Base-by-base conservation (phyloP, 2,329 filamentous ascomycete species). In the Dactylonectria macrodidyma region DNA sequence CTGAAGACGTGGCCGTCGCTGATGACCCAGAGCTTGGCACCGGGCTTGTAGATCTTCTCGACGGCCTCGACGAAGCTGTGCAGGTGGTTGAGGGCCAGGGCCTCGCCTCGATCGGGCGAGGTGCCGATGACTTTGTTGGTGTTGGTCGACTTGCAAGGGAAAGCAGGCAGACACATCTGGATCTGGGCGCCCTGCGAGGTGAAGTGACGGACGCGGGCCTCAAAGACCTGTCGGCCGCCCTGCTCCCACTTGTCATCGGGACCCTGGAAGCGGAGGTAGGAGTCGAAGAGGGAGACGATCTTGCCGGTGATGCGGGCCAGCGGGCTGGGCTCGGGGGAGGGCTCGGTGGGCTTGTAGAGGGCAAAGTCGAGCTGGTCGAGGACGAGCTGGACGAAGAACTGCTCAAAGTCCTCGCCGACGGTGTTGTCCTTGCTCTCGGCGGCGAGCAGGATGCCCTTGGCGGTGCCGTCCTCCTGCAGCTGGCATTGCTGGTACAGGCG, bases 1-100 rank as follows among this genome's bases (percentile, higher is more conserved):
- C 78, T 79, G 36, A 83, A 82, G 7, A 82, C 80, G 65, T 83
- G 81, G 5, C 81, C 81, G n/a, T 82, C 81, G 48, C 79, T 81
- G 30, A 83, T 77, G 59, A 83, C 77, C 73, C 73, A 79, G n/a
- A 83, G 54, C 56, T 74, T 78, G 26, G 76, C 80, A 2, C 81
- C 80, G 0, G 77, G 78, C 6, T 57, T 16, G 33, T 82, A 82
- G 2, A 81, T 58, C 22, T 73, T 60, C 52, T 78, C 73, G n/a
- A 81, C 62, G 12, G 61, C 68, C 33, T 71, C 68, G 3, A 79
- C 57, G 41, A 82, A 81, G 5, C 26, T 51, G 51, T 79, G 68
- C 11, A 82, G 71, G 12, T 74, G 71, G 9, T 75, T 68, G 48
- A 82, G 59, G 2, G 81, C 79, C 5, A 82, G 66, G 34, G 75